Percentiles rank a stretch among this genome's conserved stretches.
These are phyloP conservation scores for Colletotrichum sp. DNA, from an alignment of 2,329 filamentous ascomycete species.

Conservation along the genomic window DNA sequence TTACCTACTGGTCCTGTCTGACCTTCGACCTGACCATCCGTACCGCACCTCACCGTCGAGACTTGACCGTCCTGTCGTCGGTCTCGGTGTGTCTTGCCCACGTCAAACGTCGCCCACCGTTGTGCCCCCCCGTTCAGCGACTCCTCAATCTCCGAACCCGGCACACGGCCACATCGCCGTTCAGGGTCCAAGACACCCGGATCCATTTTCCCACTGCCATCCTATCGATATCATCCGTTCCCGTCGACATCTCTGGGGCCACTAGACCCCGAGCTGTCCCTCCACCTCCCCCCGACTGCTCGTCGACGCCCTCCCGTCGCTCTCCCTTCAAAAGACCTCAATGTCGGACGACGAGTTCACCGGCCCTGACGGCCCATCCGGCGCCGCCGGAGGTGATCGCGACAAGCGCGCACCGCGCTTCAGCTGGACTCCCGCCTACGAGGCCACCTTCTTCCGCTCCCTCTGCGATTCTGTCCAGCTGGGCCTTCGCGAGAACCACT, in stretches of 20 bases:
- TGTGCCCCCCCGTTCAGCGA: not conserved
- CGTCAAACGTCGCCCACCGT: slow-evolving; percentile 1
- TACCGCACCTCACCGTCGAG: not conserved
- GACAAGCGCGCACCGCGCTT: slow-evolving; percentile 54
- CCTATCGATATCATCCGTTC: not conserved
- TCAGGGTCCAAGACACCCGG: slow-evolving; percentile 10
- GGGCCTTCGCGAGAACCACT: slow-evolving; percentile 62
- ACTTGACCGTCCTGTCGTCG: not conserved
- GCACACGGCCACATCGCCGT: slow-evolving; percentile 8
- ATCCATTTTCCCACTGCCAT: not conserved
- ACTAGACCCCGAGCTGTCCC: not conserved
- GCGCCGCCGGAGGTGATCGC: slow-evolving; percentile 16
- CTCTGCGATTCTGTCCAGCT: slow-evolving; percentile 64
- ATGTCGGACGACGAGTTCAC: slow-evolving; percentile 46
- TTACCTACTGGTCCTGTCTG: not conserved
- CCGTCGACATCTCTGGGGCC: not conserved
- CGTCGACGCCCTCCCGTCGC: not conserved
- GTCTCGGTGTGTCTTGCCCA: not conserved
- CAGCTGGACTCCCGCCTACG: slow-evolving; percentile 64
- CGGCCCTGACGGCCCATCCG: slow-evolving; percentile 15
- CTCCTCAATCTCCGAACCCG: not conserved
- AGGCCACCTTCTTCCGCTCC: slow-evolving; percentile 65
- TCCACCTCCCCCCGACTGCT: not conserved
- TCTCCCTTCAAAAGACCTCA: not conserved
- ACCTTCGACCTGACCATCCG: not conserved